Conservation (phyloP, 2,329 filamentous ascomycete species). For the Fusarium liriodendri region DNA sequence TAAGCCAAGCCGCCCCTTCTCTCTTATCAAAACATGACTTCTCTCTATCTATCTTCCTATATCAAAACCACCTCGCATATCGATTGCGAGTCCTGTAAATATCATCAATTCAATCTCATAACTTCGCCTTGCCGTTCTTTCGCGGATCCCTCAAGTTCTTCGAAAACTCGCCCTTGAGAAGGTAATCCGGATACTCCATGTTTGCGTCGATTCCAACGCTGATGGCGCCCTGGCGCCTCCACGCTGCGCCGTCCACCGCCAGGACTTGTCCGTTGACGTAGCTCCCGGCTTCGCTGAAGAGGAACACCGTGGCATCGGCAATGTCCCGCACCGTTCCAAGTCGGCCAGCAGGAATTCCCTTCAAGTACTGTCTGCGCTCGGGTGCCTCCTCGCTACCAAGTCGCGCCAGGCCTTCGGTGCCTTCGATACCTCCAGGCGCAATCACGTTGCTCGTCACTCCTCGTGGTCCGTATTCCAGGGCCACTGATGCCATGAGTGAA, state of each 20-base stretch:
- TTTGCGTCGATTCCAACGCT: conserved; percentile 59
- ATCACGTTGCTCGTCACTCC: conserved; percentile 92
- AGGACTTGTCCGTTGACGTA: conserved; percentile 87
- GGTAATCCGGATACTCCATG: conserved; percentile 66
- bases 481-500: conserved; percentile 80
- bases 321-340: conserved; percentile 88
- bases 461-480: conserved; percentile 89
- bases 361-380: conserved; percentile 49
- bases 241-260: conserved; percentile 75
- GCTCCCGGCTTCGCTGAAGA: conserved; percentile 87
- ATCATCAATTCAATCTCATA: conserved; percentile 43
- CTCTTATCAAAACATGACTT: background rate
- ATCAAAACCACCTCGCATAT: background rate
- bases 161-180: conserved; percentile 50
- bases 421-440: conserved; percentile 85
- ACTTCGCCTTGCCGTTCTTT: conserved; percentile 53
- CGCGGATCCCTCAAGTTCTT: conserved; percentile 48
- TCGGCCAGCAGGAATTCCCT: conserved; percentile 76
- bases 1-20: conserved; percentile 9
- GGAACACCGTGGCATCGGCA: conserved; percentile 88
- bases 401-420: conserved; percentile 83
- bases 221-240: conserved; percentile 62
- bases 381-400: conserved; percentile 57
- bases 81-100: background rate
- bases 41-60: background rate